Evolutionary conservation across 768 basidiomycete species (phyloP).

Genomic region (Rhodosporidiobolus sp.): DNA sequence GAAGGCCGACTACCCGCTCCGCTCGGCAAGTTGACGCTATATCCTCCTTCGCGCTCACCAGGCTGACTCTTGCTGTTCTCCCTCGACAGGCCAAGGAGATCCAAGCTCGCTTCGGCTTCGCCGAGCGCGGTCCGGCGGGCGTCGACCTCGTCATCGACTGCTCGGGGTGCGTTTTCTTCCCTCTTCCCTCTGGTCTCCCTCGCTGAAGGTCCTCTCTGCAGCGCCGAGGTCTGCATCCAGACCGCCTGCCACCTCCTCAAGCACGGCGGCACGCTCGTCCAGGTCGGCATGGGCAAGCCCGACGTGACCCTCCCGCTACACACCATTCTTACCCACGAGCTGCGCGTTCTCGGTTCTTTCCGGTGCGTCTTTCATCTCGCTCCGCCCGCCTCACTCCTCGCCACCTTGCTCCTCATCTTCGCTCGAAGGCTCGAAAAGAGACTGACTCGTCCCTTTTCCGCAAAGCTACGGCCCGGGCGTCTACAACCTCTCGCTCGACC

Average conservation of each 20-base stretch:
- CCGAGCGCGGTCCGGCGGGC: conserved; percentile 65
- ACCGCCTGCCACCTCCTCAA: conserved; percentile 73
- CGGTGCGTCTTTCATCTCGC: conserved; percentile 65
- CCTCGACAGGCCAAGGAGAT: conserved; percentile 58
- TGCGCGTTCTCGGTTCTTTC: conserved; percentile 85
- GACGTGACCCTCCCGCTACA: conserved; percentile 66
- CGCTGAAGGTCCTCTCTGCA: not conserved
- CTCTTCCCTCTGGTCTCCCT: not conserved
- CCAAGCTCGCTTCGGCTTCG: conserved; percentile 63
- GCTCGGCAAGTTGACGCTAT: not conserved
- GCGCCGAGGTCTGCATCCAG: conserved; percentile 83
- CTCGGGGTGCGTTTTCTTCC: conserved; percentile 58
- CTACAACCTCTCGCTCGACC: conserved; percentile 77
- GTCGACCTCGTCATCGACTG: conserved; percentile 89
- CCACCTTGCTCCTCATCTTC: not conserved
- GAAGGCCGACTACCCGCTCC: conserved; percentile 64
- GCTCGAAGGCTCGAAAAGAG: too few species aligned
- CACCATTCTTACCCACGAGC: conserved; percentile 62
- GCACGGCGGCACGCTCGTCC: conserved; percentile 60
- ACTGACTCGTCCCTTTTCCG: not conserved
- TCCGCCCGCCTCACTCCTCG: not conserved
- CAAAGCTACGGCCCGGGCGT: conserved; percentile 62
- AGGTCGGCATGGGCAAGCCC: conserved; percentile 78
- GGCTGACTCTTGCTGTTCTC: not conserved
- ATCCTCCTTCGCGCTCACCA: not conserved